Evolutionary conservation across 441 rosid species (phyloP).

Genomic region (Corymbia calophylla): DNA sequence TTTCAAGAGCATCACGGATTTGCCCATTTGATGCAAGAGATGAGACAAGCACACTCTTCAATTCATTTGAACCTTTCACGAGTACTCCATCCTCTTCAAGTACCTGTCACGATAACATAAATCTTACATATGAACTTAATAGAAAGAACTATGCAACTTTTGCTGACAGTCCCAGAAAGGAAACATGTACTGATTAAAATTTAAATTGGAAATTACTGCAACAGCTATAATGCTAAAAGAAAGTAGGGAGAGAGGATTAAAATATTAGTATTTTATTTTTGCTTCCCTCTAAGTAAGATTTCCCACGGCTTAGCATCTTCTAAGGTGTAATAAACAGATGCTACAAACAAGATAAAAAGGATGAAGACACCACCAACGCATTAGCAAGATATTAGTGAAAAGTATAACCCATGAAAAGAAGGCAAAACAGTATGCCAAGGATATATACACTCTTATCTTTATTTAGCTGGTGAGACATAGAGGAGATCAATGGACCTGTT

Average conservation of each 20-base stretch:
- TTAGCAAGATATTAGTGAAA: not conserved
- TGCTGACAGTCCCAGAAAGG: not conserved
- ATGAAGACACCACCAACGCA: not conserved
- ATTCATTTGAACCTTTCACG: constrained; percentile 34
- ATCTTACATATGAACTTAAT: not conserved
- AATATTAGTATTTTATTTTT: not conserved
- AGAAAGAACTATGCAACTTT: not conserved
- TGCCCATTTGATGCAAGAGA: constrained; percentile 74
- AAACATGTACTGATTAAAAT: not conserved
- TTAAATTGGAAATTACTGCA: not conserved
- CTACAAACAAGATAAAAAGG: not conserved
- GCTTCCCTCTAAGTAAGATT: not conserved
- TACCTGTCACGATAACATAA: constrained; percentile 33
- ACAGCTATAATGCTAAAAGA: not conserved
- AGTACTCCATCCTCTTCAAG: constrained; percentile 35
- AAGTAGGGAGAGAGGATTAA: not conserved
- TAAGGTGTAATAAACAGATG: not conserved
- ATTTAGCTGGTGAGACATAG: not conserved
- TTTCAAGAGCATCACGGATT: constrained; percentile 51
- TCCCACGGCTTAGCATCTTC: not conserved
- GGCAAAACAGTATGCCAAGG: not conserved
- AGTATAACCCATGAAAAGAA: not conserved
- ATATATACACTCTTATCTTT: not conserved
- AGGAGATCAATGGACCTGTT: not conserved
- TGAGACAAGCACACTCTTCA: constrained; percentile 60